Evolutionary conservation across 2,329 filamentous ascomycete genomes (phyloP), one percentile per base, ranked within the genome.

Genomic region (Arthrobotrys sinensis): DNA sequence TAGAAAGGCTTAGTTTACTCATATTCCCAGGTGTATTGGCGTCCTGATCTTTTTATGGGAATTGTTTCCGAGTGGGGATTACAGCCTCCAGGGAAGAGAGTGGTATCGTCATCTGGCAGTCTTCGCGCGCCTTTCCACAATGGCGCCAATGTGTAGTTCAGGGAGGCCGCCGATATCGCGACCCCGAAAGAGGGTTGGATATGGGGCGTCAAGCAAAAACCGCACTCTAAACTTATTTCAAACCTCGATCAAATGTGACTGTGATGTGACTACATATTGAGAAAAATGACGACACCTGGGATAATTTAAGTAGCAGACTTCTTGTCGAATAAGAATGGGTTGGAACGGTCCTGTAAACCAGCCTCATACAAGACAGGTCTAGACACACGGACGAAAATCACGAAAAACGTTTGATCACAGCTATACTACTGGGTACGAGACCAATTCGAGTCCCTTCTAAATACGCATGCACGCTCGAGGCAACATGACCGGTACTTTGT

Each of bases 41-140:
- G 12, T 43, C 36, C 55, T 60, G 19, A 16, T n/a, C 55, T 43
- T 28, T 43, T 60, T 43, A 28, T 43, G 36, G 55, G 21, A 60
- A 28, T 10, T 43, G 55, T 19, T 60, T 60, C 55, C 36, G 55
- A 60, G 32, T 36, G 52, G 52, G 55, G 32, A 38, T 48, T n/a
- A 21, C 45, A 12, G 11, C 16, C 16, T 24, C 10, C 7, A 57
- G 10, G 40, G n/a, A 45, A 45, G 40, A 45, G 14, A 45, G 11
- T 2, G 1, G 19, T 43, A 60, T 60, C 55, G 55, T 40, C 36
- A 60, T 43, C 36, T 10, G 34, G 55, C 55, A 60, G 55, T 11
- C 52, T 16, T 45, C 40, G 12, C n/a, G 40, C 40, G 40, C 40
- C 40, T 14, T 16, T 6, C 40, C 40, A 45, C n/a, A 6, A 45